Evolutionary conservation across 1,284 basidiomycete species (phyloP), one percentile per base, ranked within the genome.

Genomic region (Wolfiporia cocos): DNA sequence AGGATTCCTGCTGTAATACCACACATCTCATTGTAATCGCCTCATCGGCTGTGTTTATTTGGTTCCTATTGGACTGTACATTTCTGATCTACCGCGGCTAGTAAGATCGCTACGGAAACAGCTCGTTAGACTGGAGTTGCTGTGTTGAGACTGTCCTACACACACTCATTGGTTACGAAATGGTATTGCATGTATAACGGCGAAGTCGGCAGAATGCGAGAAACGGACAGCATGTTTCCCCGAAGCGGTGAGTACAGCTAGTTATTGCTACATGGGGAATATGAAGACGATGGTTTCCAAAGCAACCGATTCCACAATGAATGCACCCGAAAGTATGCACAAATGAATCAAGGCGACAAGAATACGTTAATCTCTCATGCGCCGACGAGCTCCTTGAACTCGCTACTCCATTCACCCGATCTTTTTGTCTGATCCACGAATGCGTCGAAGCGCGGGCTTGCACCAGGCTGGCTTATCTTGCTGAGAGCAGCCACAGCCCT

Each of bases 401-500:
- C 86, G 2, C 44, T 47, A 0, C 76, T 78, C 81, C 81, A 87
- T 34, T 74, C 72, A 2, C 69, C 56, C 41, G 69, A 77, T 68
- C 73, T 77, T 64, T 72, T 80, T 45, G 84, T 62, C 22, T 78
- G 76, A 19, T 84, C 81, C 35, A 91, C 84, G 51, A 91, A 82
- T 7, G 65, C 63, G 52, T 92, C 87, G 59, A 93, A 92, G 47
- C 73, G 75, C 6, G 80, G 78, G 28, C 79, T 79, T 20, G 78
- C 74, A 2, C 80, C 78, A 11, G 75, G 63, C 12, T 73, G 71
- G 21, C 63, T 59, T 34, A 85, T 75, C 64, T 81, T 86, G 64
- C 82, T 85, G 43, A 96, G 69, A n/a, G 90, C 90, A 18, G 84
- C 85, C 31, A 92, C 77, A 4, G 92, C 91, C 26, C 93, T 72